Base-by-base conservation (phyloP, 2,329 filamentous ascomycete genomes). In the Cercospora berteroae region DNA sequence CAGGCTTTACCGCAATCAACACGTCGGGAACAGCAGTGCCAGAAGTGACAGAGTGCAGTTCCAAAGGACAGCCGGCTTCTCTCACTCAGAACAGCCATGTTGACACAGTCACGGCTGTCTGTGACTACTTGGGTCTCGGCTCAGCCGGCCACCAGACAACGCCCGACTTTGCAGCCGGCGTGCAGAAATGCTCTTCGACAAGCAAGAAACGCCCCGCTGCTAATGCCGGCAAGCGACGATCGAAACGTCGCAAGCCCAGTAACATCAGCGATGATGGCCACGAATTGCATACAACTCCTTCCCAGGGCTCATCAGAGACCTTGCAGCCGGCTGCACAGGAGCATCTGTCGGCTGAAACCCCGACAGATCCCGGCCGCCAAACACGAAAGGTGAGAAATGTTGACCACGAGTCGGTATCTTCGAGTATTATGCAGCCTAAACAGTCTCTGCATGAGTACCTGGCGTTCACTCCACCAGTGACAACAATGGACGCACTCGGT, bases 1-100 rank as follows among this genome's bases (percentile, higher is more conserved):
- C 55, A 29, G 68, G 61, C 18, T 74, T 74, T 63, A 74, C 72
- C 12, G 55, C 72, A 39, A 74, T 73, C 65, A 73, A 73, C 48
- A 31, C 66, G 20, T 39, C 58, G 20, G 29, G n/a, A 29, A 31
- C 52, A 33, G 29, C 52, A 57, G 52, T 16, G 20, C 44, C 44
- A 50, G 20, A 50, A 23, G n/a, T 23, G 44, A 23, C 44, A n/a
- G 44, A 50, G 20, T 23, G 44, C 44, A 20, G 13, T 25, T 6
- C 44, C 10, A 25, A 50, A 50, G 44, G 18, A 4, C 27, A 33
- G 29, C 16, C 36, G 16, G 23, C 3, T 55, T 20, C 60, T 25
- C 9, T 10, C 18, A 44, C 25, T 29, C 42, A 36, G n/a, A 29
- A 31, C 5, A 29, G 42, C 18, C 9, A 48, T 52, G 23, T 13